Evolutionary conservation across 331 rosid genomes (phyloP).

Genomic region (Arachis monticola): DNA sequence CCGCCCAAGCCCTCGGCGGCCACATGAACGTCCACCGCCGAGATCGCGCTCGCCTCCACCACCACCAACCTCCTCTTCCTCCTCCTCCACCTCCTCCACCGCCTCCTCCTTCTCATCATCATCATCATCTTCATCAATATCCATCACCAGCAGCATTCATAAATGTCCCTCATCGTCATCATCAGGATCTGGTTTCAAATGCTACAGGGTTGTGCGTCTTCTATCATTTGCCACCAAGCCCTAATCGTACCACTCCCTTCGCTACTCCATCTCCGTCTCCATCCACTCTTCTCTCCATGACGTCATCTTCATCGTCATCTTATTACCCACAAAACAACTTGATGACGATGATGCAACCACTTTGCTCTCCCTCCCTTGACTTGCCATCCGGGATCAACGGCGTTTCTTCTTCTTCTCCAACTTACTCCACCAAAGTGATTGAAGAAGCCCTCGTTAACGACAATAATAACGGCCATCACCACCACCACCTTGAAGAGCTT

Average conservation of each 20-base stretch:
- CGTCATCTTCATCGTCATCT: slow-evolving; percentile 37
- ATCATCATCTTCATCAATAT: neutral
- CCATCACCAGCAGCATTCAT: slow-evolving; percentile 43
- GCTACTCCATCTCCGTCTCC: slow-evolving; percentile 28
- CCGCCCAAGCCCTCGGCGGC: slow-evolving; percentile 97
- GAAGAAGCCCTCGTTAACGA: slow-evolving; percentile 43
- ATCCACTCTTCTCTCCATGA: slow-evolving; percentile 62
- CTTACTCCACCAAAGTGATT: slow-evolving; percentile 43
- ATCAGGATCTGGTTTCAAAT: slow-evolving; percentile 55
- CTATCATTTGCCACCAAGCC: slow-evolving; percentile 76
- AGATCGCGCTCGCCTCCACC: slow-evolving; percentile 88
- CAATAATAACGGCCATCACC: slow-evolving; percentile 30
- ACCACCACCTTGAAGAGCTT: slow-evolving; percentile 57
- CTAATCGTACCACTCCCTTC: slow-evolving; percentile 38
- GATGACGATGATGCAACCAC: slow-evolving; percentile 42
- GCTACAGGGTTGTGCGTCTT: slow-evolving; percentile 67
- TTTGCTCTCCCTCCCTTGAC: slow-evolving; percentile 38
- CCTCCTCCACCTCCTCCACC: slow-evolving; percentile 30
- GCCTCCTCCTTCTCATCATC: slow-evolving; percentile 9
- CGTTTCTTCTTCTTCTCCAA: slow-evolving; percentile 28
- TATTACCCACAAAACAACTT: slow-evolving; percentile 39
- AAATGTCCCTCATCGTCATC: slow-evolving; percentile 61
- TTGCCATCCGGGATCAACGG: slow-evolving; percentile 35
- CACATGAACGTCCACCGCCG: slow-evolving; percentile 99
- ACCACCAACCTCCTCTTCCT: slow-evolving; percentile 22